These are phyloP conservation scores for Eutypa lata DNA, from an alignment of 2,329 filamentous ascomycete species.

Conservation along the genomic window DNA sequence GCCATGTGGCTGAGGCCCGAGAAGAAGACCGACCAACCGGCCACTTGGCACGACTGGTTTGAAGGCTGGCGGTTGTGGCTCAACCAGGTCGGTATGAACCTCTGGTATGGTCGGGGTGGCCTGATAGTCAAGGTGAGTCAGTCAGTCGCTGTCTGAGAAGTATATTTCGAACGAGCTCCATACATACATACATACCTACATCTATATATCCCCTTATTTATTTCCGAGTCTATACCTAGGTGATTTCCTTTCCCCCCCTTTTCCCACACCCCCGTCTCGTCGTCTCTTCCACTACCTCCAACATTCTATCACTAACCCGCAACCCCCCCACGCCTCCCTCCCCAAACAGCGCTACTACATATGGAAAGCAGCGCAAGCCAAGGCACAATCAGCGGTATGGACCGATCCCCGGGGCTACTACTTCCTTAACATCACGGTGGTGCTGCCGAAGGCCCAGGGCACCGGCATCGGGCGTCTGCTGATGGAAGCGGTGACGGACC, in stretches of 20 bases:
- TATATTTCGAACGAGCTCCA: neutral
- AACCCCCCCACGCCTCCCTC: neutral
- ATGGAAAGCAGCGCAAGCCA: conserved; percentile 65
- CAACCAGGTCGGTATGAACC: conserved; percentile 64
- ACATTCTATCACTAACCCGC: neutral
- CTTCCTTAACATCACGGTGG: conserved; percentile 73
- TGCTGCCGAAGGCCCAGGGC: conserved; percentile 62
- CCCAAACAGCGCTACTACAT: conserved; percentile 60
- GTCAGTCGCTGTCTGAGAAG: no score
- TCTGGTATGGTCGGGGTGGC: conserved; percentile 66
- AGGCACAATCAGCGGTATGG: conserved; percentile 62
- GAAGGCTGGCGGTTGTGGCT: conserved; percentile 65
- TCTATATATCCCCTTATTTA: no score
- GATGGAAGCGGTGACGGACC: conserved; percentile 60
- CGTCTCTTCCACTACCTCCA: neutral
- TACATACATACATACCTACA: neutral
- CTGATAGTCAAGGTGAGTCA: conserved; percentile 53
- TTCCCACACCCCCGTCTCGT: neutral
- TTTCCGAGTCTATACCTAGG: no score
- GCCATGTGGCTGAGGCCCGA: conserved; percentile 69
- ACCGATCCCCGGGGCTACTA: conserved; percentile 66
- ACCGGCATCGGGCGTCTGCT: conserved; percentile 63
- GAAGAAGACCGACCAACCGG: conserved; percentile 38
- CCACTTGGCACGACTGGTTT: conserved; percentile 60
- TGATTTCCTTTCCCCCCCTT: no score